phyloP scores from a whole-genome alignment of 2,329 filamentous ascomycete species.

The Dactylellina parvicollis region DNA sequence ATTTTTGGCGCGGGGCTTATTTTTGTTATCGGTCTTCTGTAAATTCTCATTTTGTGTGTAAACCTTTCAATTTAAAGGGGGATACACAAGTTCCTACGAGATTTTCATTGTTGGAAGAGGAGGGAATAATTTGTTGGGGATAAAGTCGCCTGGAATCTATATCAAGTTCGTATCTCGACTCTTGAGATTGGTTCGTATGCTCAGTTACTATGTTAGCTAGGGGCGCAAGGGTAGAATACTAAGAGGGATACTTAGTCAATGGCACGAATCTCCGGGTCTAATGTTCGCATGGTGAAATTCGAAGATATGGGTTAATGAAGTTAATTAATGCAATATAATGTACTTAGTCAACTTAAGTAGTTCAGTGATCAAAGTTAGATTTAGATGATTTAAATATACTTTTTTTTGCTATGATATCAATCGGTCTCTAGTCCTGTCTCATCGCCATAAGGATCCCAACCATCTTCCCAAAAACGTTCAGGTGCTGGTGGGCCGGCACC shows the following conservation, averaged over 20 bases:
- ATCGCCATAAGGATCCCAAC: background rate
- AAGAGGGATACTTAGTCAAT: no score
- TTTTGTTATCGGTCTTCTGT: constrained; percentile 16
- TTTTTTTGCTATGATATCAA: background rate
- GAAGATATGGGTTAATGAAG: no score
- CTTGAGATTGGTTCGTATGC: background rate
- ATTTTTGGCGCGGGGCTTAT: constrained; percentile 18
- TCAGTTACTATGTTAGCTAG: no score
- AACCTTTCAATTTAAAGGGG: no score
- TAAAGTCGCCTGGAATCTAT: background rate
- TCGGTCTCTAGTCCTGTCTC: background rate
- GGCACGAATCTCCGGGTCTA: no score
- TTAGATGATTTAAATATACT: no score
- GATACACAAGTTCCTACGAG: no score
- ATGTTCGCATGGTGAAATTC: no score
- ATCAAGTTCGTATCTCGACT: background rate
- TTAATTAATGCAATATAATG: background rate
- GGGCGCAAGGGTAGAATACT: no score
- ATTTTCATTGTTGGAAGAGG: no score
- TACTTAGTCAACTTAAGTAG: background rate
- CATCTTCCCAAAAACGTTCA: constrained; percentile 32
- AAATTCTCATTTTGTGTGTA: no score
- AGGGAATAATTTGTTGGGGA: background rate
- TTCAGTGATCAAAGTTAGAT: background rate
- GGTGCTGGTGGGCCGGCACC: constrained; percentile 15